Evolutionary conservation across 2,329 filamentous ascomycete species (phyloP), one percentile per base, ranked within the genome.

Genomic region (Aspergillus sp.): DNA sequence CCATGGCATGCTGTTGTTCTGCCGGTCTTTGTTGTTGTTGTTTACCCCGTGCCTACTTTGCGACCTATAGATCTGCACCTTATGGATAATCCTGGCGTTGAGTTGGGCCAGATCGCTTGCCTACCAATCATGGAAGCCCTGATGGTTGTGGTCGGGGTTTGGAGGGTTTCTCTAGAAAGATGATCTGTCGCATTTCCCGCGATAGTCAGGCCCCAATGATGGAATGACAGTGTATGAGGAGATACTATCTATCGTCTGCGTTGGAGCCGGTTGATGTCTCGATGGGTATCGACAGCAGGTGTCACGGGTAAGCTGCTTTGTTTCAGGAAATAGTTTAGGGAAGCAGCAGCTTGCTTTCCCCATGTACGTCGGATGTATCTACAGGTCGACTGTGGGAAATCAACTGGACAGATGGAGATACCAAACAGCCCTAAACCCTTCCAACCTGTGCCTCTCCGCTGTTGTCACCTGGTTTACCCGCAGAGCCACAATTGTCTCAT

Each of bases 1-100:
- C 55, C 63, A 58, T 62, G 59, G 50, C 42, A 60, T 62, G 57
- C 56, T 62, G 57, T 57, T 62, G 57, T 57, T 36, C 32, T 36
- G 11, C 15, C 57, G 52, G 59, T 39, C 54, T 54, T 53, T 50
- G 54, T 54, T 53, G 54, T 54, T 44, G n/a, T 50, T 50, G 25
- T 42, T 32, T 54, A 41, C 39, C 38, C 41, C 52, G 38, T 54
- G 53, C 39, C 39, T 55, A 30, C 47, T 30, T 21, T 30, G 47
- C 58, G 54, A 58, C 38, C 23, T 21, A 42, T 11, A 21, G 41
- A 39, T 36, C 48, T 38, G 27, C 58, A 32, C 38, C 53, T 42
- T 47, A 5, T 21, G 36, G 39, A 27, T 39, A 53, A 25, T 52
- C 25, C 53, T 42, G 53, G 53, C 32, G 32, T 57, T 49, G 49